phyloP scores from a whole-genome alignment of 2,329 filamentous ascomycete species.

The Thielaviopsis ethacetica region DNA sequence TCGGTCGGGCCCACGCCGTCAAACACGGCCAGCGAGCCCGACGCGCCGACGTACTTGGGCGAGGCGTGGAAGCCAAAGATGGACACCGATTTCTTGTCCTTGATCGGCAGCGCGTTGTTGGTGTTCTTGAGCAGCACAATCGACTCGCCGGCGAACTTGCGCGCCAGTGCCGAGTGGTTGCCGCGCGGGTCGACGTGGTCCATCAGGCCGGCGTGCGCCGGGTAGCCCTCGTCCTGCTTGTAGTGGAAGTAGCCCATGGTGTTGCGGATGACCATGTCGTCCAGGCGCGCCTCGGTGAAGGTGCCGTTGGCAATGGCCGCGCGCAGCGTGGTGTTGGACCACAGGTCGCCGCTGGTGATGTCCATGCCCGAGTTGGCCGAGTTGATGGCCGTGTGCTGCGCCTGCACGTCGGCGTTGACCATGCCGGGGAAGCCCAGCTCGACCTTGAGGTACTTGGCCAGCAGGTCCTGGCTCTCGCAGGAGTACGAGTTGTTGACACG shows the following conservation, averaged over 20 bases:
- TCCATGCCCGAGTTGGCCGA: constrained; percentile 51
- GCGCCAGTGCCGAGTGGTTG: constrained; percentile 27
- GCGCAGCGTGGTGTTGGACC: constrained; percentile 29
- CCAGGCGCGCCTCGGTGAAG: constrained; percentile 23
- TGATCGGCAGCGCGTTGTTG: constrained; percentile 41
- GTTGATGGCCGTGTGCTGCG: constrained; percentile 46
- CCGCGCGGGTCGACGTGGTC: constrained; percentile 31
- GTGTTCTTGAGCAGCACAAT: constrained; percentile 61
- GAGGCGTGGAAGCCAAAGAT: constrained; percentile 42
- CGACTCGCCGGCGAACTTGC: constrained; percentile 33
- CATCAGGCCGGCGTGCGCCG: constrained; percentile 29
- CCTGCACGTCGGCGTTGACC: constrained; percentile 50
- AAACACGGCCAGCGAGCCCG: constrained; percentile 44
- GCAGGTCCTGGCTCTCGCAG: constrained; percentile 50
- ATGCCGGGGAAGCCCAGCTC: constrained; percentile 48
- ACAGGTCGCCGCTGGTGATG: constrained; percentile 58
- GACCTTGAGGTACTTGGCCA: constrained; percentile 50
- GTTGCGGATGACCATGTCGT: constrained; percentile 36
- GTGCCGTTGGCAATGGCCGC: constrained; percentile 31
- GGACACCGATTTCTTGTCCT: constrained; percentile 38
- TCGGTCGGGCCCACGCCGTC: constrained; percentile 46
- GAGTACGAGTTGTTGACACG: constrained; percentile 55
- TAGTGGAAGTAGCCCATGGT: constrained; percentile 35
- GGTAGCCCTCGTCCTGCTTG: constrained; percentile 31
- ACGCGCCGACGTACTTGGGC: constrained; percentile 26